Base-by-base conservation (phyloP, 768 basidiomycete species). In the Phanerochaete carnosa region DNA sequence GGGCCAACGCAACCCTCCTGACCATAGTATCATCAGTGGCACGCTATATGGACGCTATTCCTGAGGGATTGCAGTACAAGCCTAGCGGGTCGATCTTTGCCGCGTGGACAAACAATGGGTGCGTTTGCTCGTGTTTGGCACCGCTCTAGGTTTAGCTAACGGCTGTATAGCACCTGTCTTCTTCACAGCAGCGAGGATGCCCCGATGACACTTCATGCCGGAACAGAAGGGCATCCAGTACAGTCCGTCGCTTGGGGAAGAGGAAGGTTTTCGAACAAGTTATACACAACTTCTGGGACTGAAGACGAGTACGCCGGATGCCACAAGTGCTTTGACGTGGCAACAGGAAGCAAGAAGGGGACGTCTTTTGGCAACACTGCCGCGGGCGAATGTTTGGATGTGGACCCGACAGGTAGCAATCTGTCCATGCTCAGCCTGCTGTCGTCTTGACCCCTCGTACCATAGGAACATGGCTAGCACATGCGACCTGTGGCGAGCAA, bases 261-360 rank as follows among this genome's bases (percentile, higher is more conserved):
- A 22, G 78, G 70, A 0, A 51, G 67, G 0, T 79, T 82, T 0
- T 62, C 74, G 0, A 64, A 75, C 15, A 60, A 74, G 12, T 62
- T 88, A 15, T 86, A 85, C 67, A 81, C 83, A 0, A 87, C 84
- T 1, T 83, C 85, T 1, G 86, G 87, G 63, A 79, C 83, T 5
- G 47, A 25, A 4, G 63, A 57, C 23, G 49, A 3, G 47, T 32
- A 49, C 19, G 58, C 46, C 3, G 85, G 86, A 0, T 75, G 67
- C 43, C 87, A 89, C 62, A 77, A 74, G 45, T 81, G 75, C 3
- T 82, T 84, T 55, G 84, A 88, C 66, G 62, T 76, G 6, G 29
- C 1, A 11, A 50, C 46, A 2, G 15, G 5, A 11, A 22, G 25
- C 15, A 2, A 25, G 1, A 55, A 66, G 0, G 74, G 77, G 58